Evolutionary conservation across 2,329 filamentous ascomycete genomes (phyloP), one percentile per base, ranked within the genome.

Genomic region (Aspergillus chevalieri): DNA sequence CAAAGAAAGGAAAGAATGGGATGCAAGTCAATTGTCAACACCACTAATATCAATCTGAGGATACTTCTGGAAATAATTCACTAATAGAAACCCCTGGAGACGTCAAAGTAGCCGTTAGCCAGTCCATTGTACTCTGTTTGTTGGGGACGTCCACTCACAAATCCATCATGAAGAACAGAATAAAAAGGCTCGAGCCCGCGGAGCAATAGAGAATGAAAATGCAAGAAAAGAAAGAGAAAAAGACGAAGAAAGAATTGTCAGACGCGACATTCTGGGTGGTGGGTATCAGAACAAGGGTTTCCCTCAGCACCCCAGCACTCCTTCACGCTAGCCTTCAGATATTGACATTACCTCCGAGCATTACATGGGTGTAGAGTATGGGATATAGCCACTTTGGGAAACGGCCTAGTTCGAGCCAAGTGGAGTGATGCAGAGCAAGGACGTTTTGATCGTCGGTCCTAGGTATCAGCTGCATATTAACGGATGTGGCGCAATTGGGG

Each of bases 101-200:
- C 46, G 44, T 7, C n/a, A 44, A 39, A 44, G 34, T 8, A 38
- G 36, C 34, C 34, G 53, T 61, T 54, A 55, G 52, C 28, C 38
- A 44, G 17, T 30, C 42, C 26, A 22, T 21, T 12, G 8, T 21
- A 41, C 19, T 6, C 15, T n/a, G 14, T 19, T 15, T 15, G 15
- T n/a, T 12, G 8, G 26, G 12, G 14, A 26, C 7, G 4, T 3
- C 22, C 19, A 58, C 53, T 57, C 55, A 61, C 58, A 47, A 36
- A 50, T 44, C 50, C 47, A 48, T 47, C 24, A 41, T 39, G 33
- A 33, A 44, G 47, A 49, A 46, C 49, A 50, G 47, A 48, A 47
- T 48, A 49, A 50, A 57, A 62, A 67, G 64, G 62, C 47, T 63
- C 64, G 55, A 63, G 64, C 65, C 53, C 63, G 59, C 53, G 47